Base-by-base conservation (phyloP, 176 grass and related monocot species). In the Oryza meyeriana region DNA sequence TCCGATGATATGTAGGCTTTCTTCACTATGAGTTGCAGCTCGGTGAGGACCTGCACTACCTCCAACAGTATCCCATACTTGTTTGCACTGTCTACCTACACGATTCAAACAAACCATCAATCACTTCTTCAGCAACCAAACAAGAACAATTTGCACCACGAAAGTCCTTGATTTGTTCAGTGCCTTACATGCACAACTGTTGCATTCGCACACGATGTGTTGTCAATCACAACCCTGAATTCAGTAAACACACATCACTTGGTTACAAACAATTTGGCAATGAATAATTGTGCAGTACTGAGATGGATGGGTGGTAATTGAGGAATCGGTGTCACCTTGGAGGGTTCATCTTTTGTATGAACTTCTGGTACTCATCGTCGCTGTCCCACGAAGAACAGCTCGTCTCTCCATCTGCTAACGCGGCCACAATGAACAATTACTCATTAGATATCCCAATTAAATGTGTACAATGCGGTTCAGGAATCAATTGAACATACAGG, bases 291-390 rank as follows among this genome's bases (percentile, higher is more conserved):
- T 81, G 63, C 22, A 47, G 33, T 55, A 1, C 1, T 64, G 79
- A 69, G 40, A 76, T 22, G 29, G 38, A 81, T 22, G 47, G 24
- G 18, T 6, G 33, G 12, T n/a, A n/a, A n/a, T n/a, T n/a, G 41
- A 72, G 24, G 12, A 76, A 72, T 12, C 26, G 33, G 34, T 40
- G 35, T 61, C 69, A 97, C 94, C 94, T 92, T 26, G 94, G 94
- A 91, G 94, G 94, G 74, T 97, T 97, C 94, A 97, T 97, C 74
- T 86, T 97, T 42, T 88, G 87, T 65, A 97, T 97, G 72, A 97
- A 94, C 81, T 97, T 97, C 81, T 97, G 81, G 68, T 94, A 94
- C 83, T 97, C 94, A 50, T 92, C 92, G 61, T 91, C 94, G 29
- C 84, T 85, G 44, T 89, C 94, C 76, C 85, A 94, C 5, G 85